Conservation (phyloP, 2,329 filamentous ascomycete genomes). For the Cercospora canescens region DNA sequence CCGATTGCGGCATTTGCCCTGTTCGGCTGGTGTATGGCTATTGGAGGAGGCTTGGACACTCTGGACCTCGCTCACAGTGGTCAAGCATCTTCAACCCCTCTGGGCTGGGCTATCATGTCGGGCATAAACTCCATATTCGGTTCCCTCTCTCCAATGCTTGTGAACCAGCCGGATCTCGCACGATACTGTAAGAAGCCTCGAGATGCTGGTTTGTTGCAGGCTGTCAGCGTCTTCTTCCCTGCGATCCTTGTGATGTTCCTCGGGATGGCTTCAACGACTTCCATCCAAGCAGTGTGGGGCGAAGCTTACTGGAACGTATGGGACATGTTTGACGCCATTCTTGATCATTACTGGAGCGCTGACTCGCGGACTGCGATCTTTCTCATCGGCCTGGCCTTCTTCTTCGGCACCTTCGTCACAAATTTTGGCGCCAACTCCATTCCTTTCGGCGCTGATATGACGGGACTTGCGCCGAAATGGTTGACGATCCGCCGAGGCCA, state of each 20-base stretch:
- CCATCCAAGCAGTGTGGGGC: constrained; percentile 37
- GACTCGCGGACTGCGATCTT: constrained; percentile 43
- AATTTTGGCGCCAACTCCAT: constrained; percentile 46
- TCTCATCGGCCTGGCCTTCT: constrained; percentile 38
- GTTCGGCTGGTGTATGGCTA: constrained; percentile 36
- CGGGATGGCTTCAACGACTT: constrained; percentile 46
- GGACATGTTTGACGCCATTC: constrained; percentile 44
- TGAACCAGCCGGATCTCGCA: constrained; percentile 46
- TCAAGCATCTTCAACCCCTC: not conserved
- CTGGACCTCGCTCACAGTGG: constrained; percentile 22
- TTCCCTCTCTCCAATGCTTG: constrained; percentile 33
- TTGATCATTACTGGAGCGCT: constrained; percentile 42
- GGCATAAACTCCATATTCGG: constrained; percentile 44
- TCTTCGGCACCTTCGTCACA: constrained; percentile 45
- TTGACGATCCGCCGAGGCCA: constrained; percentile 45
- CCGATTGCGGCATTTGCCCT: constrained; percentile 44
- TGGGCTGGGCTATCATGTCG: constrained; percentile 42
- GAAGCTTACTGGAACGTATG: constrained; percentile 47
- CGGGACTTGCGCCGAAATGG: constrained; percentile 51
- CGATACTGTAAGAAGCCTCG: constrained; percentile 39
- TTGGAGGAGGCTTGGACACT: constrained; percentile 33
- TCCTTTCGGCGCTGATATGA: constrained; percentile 48
- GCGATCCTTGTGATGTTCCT: constrained; percentile 45
- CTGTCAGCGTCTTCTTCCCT: constrained; percentile 43
- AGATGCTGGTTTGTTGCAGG: constrained; percentile 38